Base-by-base conservation (phyloP, 345 rosid genomes). In the Arabidopsis suecica region DNA sequence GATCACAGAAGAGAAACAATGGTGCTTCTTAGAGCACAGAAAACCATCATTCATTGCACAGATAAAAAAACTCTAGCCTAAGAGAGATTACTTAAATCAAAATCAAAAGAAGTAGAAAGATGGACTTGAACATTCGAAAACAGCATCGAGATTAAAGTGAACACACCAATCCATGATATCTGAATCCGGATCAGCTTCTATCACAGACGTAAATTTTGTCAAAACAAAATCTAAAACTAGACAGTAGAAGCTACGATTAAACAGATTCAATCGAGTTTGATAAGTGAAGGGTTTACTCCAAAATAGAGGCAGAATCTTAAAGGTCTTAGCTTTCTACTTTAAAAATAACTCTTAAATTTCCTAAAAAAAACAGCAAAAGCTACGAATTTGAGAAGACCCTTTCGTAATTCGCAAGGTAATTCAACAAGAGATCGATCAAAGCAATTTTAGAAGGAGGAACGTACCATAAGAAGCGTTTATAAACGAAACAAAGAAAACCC, bases 351-450 rank as follows among this genome's bases (percentile, higher is more conserved):
- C 42, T 53, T 53, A 50, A 41, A 42, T 11, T 40, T 0, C 16
- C 7, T 18, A 6, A 14, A 23, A 34, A 6, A 8, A 23, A 50
- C 28, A 34, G 45, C 49, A 44, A 54, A 74, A 51, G 13, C 30
- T 13, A 55, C 54, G 57, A 57, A 58, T 20, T 53, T 48, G 86
- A 82, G 77, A 83, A 78, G 79, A 82, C 78, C 77, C 71, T 53
- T 45, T 63, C 82, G 64, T 54, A 25, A 72, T 38, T 69, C 53
- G 36, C 68, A 69, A 71, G 61, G 33, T 3, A 65, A 76, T 60
- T 72, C 79, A 79, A 82, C 32, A 28, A 61, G 37, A n/a, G 14
- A 48, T 40, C 38, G 22, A 69, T 56, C 13, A 51, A 48, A 25
- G 28, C 4, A 41, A 42, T 51, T 41, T 6, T 12, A 60, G 6